Conservation (phyloP, 805 yeast genomes). For the Candida chilensis region DNA sequence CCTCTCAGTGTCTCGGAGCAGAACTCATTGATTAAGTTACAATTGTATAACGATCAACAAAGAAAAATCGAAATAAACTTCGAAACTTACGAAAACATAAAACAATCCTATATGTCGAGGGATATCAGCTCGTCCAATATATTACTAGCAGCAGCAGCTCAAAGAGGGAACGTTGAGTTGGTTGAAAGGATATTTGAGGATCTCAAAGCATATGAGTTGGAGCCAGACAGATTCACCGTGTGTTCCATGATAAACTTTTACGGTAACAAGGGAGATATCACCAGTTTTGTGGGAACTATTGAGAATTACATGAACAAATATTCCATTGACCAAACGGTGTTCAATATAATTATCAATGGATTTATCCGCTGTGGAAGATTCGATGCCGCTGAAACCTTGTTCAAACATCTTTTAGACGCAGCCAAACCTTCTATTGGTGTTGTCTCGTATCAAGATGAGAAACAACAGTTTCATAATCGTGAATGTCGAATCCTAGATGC, state of each 20-base stretch:
- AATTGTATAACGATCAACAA: conserved; percentile 1
- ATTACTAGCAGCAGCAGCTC: conserved; percentile 13
- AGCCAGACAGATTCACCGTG: conserved; percentile 18
- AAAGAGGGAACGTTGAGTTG: conserved; percentile 5
- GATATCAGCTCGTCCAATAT: conserved; percentile 12
- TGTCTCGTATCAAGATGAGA: too few relatives aligned
- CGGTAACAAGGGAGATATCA: conserved; percentile 3
- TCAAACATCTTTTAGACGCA: too few relatives aligned
- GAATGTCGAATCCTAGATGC: too few relatives aligned
- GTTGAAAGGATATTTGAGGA: conserved; percentile 8
- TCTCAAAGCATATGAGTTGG: conserved; percentile 5
- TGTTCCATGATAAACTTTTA: conserved; percentile 8
- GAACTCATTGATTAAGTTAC: conserved; percentile 9
- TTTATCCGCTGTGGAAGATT: too few relatives aligned
- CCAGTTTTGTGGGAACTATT: too few relatives aligned
- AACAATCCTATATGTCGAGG: background rate
- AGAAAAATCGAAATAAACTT: background rate
- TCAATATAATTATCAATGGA: too few relatives aligned
- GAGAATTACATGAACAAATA: background rate
- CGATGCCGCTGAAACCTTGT: too few relatives aligned
- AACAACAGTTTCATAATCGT: too few relatives aligned
- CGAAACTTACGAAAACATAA: background rate
- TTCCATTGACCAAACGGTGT: too few relatives aligned
- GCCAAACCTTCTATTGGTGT: too few relatives aligned
- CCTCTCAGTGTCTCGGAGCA: conserved; percentile 17